Percentiles rank a stretch among this genome's conserved stretches.
phyloP scores from a whole-genome alignment of 163 green algal genomes.

The Coccomyxa subellipsoidea region DNA sequence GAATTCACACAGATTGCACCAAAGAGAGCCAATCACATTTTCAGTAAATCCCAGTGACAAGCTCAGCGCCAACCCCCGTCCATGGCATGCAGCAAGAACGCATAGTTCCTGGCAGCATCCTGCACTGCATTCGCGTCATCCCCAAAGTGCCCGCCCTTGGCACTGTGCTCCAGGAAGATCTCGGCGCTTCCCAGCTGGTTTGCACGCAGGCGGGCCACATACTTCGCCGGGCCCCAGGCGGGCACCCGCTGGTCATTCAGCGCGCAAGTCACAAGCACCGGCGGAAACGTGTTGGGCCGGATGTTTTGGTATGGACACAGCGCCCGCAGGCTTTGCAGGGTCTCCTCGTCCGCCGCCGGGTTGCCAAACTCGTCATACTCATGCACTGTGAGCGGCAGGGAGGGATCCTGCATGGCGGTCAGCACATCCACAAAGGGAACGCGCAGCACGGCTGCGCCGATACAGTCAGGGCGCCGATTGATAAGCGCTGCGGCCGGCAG shows the following conservation, averaged over 20 bases:
- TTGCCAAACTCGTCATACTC: conserved; percentile 79
- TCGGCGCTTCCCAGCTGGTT: conserved; percentile 3
- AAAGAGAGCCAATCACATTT: too few species aligned
- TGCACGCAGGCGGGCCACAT: conserved; percentile 1
- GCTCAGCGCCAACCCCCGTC: neutral
- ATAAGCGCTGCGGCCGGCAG: conserved; percentile 68
- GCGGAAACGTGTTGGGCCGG: neutral
- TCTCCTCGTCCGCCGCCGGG: conserved; percentile 15
- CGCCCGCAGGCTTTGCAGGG: neutral
- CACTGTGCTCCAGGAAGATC: neutral
- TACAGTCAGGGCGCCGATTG: conserved; percentile 80
- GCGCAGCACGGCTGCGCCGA: conserved; percentile 65
- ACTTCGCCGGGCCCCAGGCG: conserved; percentile 19
- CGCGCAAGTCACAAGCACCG: conserved; percentile 12
- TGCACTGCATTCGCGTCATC: conserved; percentile 17
- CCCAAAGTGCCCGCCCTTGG: conserved; percentile 10
- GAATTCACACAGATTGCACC: too few species aligned
- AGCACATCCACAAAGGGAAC: conserved; percentile 89
- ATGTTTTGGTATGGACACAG: conserved; percentile 2
- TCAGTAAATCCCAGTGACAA: neutral
- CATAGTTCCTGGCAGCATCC: conserved; percentile 7
- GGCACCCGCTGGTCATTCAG: conserved; percentile 15
- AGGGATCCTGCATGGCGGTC: conserved; percentile 92
- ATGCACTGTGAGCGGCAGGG: conserved; percentile 86
- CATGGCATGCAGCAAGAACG: conserved; percentile 19